phyloP scores from a whole-genome alignment of 2,329 filamentous ascomycete genomes.

The Dactylellina drechsleri region DNA sequence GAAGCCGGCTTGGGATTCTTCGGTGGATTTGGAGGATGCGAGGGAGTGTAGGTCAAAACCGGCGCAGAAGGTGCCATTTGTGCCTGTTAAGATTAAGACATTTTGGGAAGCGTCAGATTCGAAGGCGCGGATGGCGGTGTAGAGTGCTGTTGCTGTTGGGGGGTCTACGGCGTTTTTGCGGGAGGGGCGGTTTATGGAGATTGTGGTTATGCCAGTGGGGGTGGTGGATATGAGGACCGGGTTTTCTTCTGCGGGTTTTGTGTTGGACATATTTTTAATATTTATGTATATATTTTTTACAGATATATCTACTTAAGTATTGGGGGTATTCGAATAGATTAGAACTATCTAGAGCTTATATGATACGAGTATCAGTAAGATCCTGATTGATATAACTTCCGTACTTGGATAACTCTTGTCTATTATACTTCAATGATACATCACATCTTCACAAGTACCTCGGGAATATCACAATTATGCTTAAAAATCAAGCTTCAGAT shows the following conservation, averaged over 20 bases:
- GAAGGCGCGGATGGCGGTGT: slow-evolving; percentile 65
- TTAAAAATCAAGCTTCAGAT: slow-evolving; percentile 12
- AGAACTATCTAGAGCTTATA: neutral
- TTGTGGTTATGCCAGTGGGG: slow-evolving; percentile 66
- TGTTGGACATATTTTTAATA: slow-evolving; percentile 1
- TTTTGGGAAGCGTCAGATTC: slow-evolving; percentile 67
- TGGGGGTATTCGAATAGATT: neutral
- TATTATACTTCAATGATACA: slow-evolving; percentile 5
- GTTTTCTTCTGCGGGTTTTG: neutral
- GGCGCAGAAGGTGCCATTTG: slow-evolving; percentile 78
- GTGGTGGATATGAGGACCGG: slow-evolving; percentile 16
- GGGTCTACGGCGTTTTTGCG: slow-evolving; percentile 68
- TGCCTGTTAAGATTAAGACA: slow-evolving; percentile 66
- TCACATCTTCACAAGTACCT: neutral
- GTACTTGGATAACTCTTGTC: too few species aligned
- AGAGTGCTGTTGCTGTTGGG: slow-evolving; percentile 65
- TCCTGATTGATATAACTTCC: neutral
- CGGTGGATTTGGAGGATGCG: slow-evolving; percentile 49
- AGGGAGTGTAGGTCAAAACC: slow-evolving; percentile 77
- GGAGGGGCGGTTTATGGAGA: slow-evolving; percentile 67
- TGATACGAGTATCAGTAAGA: neutral
- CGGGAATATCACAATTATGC: neutral
- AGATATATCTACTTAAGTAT: neutral
- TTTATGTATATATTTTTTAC: neutral
- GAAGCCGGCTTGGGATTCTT: slow-evolving; percentile 75